Evolutionary conservation across 805 yeast species (phyloP).

Genomic region (Kodamaea leandrae): DNA sequence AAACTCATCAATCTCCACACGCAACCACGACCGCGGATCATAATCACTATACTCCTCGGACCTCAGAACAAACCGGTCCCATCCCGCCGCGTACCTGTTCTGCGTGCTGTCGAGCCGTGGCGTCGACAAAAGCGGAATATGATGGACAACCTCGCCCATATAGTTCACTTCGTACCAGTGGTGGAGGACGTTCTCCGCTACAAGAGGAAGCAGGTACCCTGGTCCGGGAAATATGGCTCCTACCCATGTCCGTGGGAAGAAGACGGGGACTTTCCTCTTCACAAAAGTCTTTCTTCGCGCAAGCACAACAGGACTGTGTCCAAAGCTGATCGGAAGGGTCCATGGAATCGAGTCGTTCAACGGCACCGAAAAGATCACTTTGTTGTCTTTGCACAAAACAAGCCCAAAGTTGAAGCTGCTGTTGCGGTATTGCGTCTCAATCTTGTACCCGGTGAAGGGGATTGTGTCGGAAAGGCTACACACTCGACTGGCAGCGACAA

Average conservation of each 20-base stretch:
- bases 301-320: constrained; percentile 12
- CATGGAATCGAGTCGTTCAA: constrained; percentile 25
- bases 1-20: constrained; percentile 9
- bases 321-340: constrained; percentile 13
- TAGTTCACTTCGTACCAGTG: constrained; percentile 28
- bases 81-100: constrained; percentile 7
- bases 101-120: constrained; percentile 26
- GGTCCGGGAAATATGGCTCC: constrained; percentile 21
- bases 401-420: constrained; percentile 19
- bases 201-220: constrained; percentile 18
- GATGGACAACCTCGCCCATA: constrained; percentile 18
- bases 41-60: constrained; percentile 20
- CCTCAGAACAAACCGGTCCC: constrained; percentile 20
- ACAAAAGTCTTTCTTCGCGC: constrained; percentile 25
- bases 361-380: constrained; percentile 19
- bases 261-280: constrained; percentile 21
- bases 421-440: constrained; percentile 20
- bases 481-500: background rate
- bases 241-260: constrained; percentile 25
- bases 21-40: constrained; percentile 14
- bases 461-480: constrained; percentile 9
- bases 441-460: constrained; percentile 26
- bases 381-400: constrained; percentile 30
- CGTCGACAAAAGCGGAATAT: constrained; percentile 29
- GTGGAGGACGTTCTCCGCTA: constrained; percentile 23